Evolutionary conservation across 1,284 basidiomycete genomes (phyloP).

Genomic region (Ustilago nuda): DNA sequence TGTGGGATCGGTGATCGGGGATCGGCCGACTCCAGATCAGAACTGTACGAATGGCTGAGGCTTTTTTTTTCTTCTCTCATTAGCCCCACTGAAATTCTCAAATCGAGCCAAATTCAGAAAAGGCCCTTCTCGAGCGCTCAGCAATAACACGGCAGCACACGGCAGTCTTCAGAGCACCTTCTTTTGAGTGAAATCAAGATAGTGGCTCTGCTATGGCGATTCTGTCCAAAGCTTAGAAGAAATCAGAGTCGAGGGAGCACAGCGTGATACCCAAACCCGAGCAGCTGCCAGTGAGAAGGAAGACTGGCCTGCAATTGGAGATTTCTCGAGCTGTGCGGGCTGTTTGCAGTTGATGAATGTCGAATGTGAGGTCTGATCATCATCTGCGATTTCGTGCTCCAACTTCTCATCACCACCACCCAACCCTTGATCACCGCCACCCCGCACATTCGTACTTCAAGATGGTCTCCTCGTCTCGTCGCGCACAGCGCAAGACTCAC

Average conservation of each 20-base stretch:
- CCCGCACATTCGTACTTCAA: slow-evolving; percentile 47
- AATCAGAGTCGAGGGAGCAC: slow-evolving; percentile 11
- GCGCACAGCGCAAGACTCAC: slow-evolving; percentile 65
- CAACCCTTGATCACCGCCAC: slow-evolving; percentile 13
- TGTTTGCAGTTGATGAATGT: background rate
- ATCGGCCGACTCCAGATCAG: background rate
- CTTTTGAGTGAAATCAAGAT: background rate
- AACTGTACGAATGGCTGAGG: background rate
- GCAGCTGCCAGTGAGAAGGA: background rate
- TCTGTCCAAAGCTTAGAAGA: background rate
- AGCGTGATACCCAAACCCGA: background rate
- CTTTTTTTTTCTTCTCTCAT: background rate
- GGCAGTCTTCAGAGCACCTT: background rate
- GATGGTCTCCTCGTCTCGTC: slow-evolving; percentile 65
- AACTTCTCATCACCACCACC: slow-evolving; percentile 20
- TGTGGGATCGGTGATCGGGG: background rate
- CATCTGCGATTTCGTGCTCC: slow-evolving; percentile 5
- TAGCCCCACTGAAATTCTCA: background rate
- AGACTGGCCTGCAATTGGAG: background rate
- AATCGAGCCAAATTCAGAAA: background rate
- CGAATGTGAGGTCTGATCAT: slow-evolving; percentile 1
- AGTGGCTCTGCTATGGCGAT: slow-evolving; percentile 12
- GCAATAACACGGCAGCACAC: slow-evolving; percentile 14
- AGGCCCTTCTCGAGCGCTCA: background rate
- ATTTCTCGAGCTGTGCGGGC: background rate